Base-by-base conservation (phyloP, 352 stramenopile genomes). In the Peronospora belbahrii region DNA sequence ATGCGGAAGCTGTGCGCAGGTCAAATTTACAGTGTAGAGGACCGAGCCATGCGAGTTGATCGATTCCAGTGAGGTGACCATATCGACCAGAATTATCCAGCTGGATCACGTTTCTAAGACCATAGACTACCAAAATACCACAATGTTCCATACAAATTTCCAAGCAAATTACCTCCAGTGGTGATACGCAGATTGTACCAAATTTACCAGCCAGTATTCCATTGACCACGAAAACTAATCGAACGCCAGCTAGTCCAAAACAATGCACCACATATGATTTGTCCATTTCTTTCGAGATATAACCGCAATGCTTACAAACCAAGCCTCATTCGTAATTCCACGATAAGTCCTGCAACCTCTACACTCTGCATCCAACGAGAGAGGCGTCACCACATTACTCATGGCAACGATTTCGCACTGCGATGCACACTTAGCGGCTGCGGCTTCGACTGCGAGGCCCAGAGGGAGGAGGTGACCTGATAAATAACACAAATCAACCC, bases 401-500 rank as follows among this genome's bases (percentile, higher is more conserved):
- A 13, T 13, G 23, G 23, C 24, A 19, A 55, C n/a, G 15, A 11
- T 41, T 27, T 39, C n/a, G 3, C 34, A 42, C n/a, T 47, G 18
- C 14, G 15, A n/a, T 24, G 25, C 25, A 13, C 19, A 47, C 38
- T 56, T 60, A 67, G 41, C 58, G 52, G 33, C 53, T 63, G 4
- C 59, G 59, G 42, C 58, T 66, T n/a, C 57, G 57, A 33, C 43
- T 64, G 34, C 59, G 52, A 52, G 54, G 48, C 10, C 54, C 41
- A 41, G 52, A 48, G 15, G 36, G 48, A 42, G 48, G 42, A 25
- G 57, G 58, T 5, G 59, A 67, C 59, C 59, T 67, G 25, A 30
- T 25, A 24, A 41, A 32, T 2, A 34, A 23, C n/a, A 24, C 3
- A 30, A 42, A 42, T 19, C n/a, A 31, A 35, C 11, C 2, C n/a